Evolutionary conservation across 2,329 filamentous ascomycete species (phyloP), one percentile per base, ranked within the genome.

Genomic region (Diplodia corticola): DNA sequence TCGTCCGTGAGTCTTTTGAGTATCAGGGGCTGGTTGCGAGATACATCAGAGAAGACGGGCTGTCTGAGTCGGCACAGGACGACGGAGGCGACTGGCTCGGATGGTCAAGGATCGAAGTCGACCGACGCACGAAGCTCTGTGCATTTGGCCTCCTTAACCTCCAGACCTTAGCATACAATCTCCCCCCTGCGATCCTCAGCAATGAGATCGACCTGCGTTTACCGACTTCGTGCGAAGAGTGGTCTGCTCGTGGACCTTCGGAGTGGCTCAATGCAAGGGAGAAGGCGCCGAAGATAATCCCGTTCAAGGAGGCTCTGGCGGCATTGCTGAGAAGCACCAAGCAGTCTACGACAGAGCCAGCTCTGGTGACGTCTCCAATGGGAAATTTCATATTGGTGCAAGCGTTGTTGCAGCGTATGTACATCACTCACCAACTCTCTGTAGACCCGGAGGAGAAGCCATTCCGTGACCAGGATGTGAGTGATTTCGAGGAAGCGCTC

Each of bases 261-360:
- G 59, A 49, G 4, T 63, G 59, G 59, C 44, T 35, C 15, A 30
- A 49, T 15, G 59, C 59, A 12, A 26, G 59, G 28, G 73, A 75
- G 5, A 17, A 50, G 3, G 48, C 26, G 5, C 59, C 48, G 3
- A 17, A 4, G 44, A 37, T 30, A 4, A 26, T 63, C n/a, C 10
- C 28, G 12, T 50, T 63, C 30, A 73, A 75, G 50, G 64, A 73
- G 64, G 73, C 73, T 4, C 65, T 75, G 13, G 71, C 71, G 1
- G 68, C 71, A 9, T 67, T 75, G 12, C 69, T 75, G 1, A 71
- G 72, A 20, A 70, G 70, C 7, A 46, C 55, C 4, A 30, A 60
- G 24, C 22, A 60, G 13, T 24, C 55, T 37, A 5, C 37, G 28
- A 66, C 70, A 1, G 67, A 67, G 24, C 44, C 59, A 40, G 40